These are phyloP conservation scores for Ilyonectria destructans DNA, from an alignment of 2,329 filamentous ascomycete species.

Conservation along the genomic window DNA sequence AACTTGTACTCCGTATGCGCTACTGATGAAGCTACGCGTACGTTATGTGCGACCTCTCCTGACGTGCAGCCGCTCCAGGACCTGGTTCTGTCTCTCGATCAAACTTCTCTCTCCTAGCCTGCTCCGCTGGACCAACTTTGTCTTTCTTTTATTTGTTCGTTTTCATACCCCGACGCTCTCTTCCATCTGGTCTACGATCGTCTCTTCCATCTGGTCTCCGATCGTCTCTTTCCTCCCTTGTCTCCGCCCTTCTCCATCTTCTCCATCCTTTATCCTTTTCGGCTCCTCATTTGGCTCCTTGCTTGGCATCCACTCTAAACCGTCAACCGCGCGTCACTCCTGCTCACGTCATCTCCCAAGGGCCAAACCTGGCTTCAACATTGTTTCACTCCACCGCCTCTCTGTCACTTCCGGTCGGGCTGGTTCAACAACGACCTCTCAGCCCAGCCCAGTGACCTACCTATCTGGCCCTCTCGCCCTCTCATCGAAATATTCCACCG, in stretches of 20 bases:
- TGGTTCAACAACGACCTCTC: neutral
- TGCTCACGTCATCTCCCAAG: slow-evolving; percentile 1
- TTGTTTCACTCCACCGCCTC: neutral
- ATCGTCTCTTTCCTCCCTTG: no score
- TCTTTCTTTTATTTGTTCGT: neutral
- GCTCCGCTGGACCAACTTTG: neutral
- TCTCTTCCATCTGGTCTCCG: no score
- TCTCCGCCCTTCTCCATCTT: neutral
- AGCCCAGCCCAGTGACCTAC: neutral
- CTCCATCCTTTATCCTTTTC: slow-evolving; percentile 1
- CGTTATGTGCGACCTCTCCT: slow-evolving; percentile 8
- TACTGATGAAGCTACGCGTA: neutral
- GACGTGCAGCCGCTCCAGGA: neutral
- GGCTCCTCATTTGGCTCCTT: neutral
- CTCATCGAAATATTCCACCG: neutral
- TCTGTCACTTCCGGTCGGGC: neutral
- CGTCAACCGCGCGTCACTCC: slow-evolving; percentile 6
- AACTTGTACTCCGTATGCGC: neutral
- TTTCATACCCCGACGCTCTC: neutral
- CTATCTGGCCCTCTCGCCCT: neutral
- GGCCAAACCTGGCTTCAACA: neutral
- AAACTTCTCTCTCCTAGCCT: neutral
- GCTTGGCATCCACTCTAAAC: neutral
- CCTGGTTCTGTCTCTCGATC: neutral
- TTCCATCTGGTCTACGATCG: neutral